Base-by-base conservation (phyloP, 805 yeast species). In the Metschnikowia lochheadii region DNA sequence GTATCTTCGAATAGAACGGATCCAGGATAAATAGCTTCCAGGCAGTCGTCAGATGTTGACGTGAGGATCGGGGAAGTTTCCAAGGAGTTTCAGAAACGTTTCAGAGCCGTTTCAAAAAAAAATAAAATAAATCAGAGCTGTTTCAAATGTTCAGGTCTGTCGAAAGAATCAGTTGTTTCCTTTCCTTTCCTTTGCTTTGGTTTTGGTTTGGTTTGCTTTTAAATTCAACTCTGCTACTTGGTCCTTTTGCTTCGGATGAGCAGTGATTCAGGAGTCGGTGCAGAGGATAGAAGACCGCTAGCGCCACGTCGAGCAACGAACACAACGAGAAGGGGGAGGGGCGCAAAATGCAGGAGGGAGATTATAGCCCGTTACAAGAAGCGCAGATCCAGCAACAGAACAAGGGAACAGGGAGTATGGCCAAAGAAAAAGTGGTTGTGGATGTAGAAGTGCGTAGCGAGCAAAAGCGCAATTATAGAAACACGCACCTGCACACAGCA, bases 381-480 rank as follows among this genome's bases (percentile, higher is more conserved):
- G 34, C 40, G 47, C 32, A 17, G 40, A 26, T 23, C 21, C 21
- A 40, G 40, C 33, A 31, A 26, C 26, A 18, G 23, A 21, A 34
- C 26, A 17, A 21, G 17, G 29, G 29, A 32, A 26, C 17, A 18
- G 23, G 23, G 34, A 17, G 32, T 8, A n/a, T 23, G 34, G 34
- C 14, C 14, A 33, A 33, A 47, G 37, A 32, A 50, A 42, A 42
- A 42, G 45, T 42, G 38, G 38, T 11, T 33, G 45, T 34, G 36
- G 20, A 34, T 20, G 45, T 21, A 17, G 26, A 40, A 34, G 38
- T 42, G 38, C 45, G 45, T 32, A 42, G 18, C 45, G 45, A 42
- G 45, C 45, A 42, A 42, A 42, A 34, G 38, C 45, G 45, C 38
- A 42, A 42, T 33, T 42, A 34, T 42, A 33, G 29, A 34, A 34